Evolutionary conservation across 345 rosid genomes (phyloP).

Genomic region (Geranium brycei): DNA sequence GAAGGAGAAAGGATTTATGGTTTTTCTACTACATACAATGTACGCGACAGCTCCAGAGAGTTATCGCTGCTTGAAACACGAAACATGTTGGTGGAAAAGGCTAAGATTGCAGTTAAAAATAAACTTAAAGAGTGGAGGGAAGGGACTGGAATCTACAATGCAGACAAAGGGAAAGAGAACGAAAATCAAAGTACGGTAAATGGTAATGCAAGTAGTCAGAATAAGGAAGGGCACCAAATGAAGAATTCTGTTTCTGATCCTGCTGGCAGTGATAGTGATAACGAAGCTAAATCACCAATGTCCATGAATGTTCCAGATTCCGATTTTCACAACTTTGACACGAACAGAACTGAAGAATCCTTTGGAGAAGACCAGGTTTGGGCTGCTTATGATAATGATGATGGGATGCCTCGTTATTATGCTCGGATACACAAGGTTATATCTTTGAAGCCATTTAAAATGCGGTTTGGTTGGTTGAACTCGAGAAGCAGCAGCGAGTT

Average conservation of each 20-base stretch:
- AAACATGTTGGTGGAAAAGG: constrained; percentile 42
- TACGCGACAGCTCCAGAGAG: constrained; percentile 27
- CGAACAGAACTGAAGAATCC: constrained; percentile 57
- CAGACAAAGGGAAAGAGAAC: constrained; percentile 11
- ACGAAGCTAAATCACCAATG: constrained; percentile 15
- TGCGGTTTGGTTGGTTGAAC: constrained; percentile 90
- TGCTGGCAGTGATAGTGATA: constrained; percentile 10
- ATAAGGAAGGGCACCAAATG: constrained; percentile 9
- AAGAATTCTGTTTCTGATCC: constrained; percentile 12
- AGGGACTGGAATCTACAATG: neutral
- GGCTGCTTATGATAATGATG: constrained; percentile 92
- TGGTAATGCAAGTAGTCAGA: constrained; percentile 21
- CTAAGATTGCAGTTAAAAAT: constrained; percentile 23
- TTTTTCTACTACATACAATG: constrained; percentile 18
- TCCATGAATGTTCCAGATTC: constrained; percentile 76
- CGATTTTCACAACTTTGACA: constrained; percentile 83
- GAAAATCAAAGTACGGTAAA: constrained; percentile 15
- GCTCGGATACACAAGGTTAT: constrained; percentile 82
- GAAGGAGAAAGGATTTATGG: constrained; percentile 22
- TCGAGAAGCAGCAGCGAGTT: constrained; percentile 57
- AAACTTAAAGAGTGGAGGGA: constrained; percentile 32
- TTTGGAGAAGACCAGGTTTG: constrained; percentile 76
- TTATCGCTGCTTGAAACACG: constrained; percentile 33
- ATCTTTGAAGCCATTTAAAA: constrained; percentile 63
- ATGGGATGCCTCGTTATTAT: constrained; percentile 95